phyloP scores from a whole-genome alignment of 352 stramenopile genomes.

The Phytopythium aichiense region DNA sequence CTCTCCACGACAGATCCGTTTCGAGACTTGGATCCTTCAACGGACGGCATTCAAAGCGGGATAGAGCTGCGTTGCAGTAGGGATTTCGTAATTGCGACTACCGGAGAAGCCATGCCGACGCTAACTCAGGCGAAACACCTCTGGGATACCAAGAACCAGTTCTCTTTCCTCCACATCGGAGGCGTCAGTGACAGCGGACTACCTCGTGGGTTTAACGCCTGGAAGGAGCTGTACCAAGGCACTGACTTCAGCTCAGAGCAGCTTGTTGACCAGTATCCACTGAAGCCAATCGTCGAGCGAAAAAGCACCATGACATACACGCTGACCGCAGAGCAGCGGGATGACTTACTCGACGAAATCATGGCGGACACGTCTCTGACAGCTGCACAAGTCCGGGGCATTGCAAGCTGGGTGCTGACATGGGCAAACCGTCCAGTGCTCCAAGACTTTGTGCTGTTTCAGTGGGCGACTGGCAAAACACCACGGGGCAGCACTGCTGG shows the following conservation, averaged over 20 bases:
- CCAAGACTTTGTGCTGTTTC: slow-evolving; percentile 33
- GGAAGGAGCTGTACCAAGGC: slow-evolving; percentile 57
- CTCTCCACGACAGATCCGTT: slow-evolving; percentile 19
- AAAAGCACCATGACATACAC: slow-evolving; percentile 15
- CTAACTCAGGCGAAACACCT: slow-evolving; percentile 36
- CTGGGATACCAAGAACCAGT: slow-evolving; percentile 33
- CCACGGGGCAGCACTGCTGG: slow-evolving; percentile 24
- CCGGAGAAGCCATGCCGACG: slow-evolving; percentile 18
- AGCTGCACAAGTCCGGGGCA: slow-evolving; percentile 30
- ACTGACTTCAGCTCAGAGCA: slow-evolving; percentile 47
- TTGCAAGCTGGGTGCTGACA: slow-evolving; percentile 46
- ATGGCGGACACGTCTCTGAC: slow-evolving; percentile 22
- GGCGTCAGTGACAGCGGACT: slow-evolving; percentile 18
- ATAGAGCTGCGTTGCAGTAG: slow-evolving; percentile 47
- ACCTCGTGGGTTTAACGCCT: slow-evolving; percentile 46
- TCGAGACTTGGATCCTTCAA: slow-evolving; percentile 39
- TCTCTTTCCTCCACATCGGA: slow-evolving; percentile 35
- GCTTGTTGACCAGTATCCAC: slow-evolving; percentile 33
- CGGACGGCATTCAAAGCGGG: slow-evolving; percentile 32
- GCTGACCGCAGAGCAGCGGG: slow-evolving; percentile 19
- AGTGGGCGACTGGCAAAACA: slow-evolving; percentile 47
- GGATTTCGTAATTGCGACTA: slow-evolving; percentile 13
- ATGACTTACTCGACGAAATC: slow-evolving; percentile 26
- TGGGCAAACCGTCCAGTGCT: slow-evolving; percentile 44
- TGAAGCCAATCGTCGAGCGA: slow-evolving; percentile 14